phyloP scores from a whole-genome alignment of 352 stramenopile genomes.

The Globisporangium carolinianum region DNA sequence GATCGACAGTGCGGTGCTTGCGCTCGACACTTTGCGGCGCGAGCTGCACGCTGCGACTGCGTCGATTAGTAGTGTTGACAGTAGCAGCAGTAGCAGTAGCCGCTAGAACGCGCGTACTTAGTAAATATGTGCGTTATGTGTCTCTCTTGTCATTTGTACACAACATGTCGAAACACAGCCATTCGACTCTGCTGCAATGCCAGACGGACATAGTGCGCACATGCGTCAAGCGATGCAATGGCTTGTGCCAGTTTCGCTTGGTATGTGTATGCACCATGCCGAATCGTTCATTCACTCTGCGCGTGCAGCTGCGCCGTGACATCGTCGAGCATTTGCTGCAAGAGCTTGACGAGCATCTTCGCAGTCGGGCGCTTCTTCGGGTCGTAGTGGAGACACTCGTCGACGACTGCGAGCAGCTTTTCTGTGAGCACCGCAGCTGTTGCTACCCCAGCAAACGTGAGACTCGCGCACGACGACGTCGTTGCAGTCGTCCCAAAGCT shows the following conservation, averaged over 20 bases:
- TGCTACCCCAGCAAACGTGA: conserved; percentile 17
- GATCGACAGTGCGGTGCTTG: background rate
- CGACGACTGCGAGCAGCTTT: conserved; percentile 36
- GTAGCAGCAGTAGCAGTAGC: too few relatives aligned
- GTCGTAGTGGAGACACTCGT: conserved; percentile 54
- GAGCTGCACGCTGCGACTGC: background rate
- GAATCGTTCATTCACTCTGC: too few relatives aligned
- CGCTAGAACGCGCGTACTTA: too few relatives aligned
- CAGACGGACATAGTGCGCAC: too few relatives aligned
- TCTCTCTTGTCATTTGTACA: too few relatives aligned
- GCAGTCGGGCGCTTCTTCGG: conserved; percentile 46
- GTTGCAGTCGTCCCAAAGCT: conserved; percentile 35
- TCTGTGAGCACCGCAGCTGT: conserved; percentile 27
- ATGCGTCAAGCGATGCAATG: too few relatives aligned
- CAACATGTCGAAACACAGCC: too few relatives aligned
- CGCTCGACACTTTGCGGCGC: conserved; percentile 3
- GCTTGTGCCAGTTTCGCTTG: too few relatives aligned
- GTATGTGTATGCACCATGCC: too few relatives aligned
- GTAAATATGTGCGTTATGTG: too few relatives aligned
- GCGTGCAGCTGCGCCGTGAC: too few relatives aligned
- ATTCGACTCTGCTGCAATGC: too few relatives aligned
- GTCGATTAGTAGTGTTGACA: background rate
- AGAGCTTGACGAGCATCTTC: conserved; percentile 43
- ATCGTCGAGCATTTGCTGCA: conserved; percentile 37
- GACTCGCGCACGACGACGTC: conserved; percentile 25